Percentiles rank a stretch among this genome's conserved stretches.
Evolutionary conservation across 352 stramenopile genomes (phyloP).

Genomic region (Pseudoperonospora humuli): DNA sequence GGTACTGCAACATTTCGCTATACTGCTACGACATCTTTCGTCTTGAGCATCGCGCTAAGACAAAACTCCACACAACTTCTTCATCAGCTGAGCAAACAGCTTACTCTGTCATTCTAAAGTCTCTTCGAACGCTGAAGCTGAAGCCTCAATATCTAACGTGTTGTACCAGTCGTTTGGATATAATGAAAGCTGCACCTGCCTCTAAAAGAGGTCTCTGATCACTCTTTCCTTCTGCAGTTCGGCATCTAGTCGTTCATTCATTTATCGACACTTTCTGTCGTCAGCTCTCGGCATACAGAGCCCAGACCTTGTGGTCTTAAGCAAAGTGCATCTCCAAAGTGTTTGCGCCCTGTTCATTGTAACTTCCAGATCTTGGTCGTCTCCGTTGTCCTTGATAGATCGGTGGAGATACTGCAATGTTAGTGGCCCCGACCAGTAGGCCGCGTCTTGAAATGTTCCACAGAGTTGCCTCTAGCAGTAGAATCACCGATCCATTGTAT

Average conservation of each 20-base stretch:
- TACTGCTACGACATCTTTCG: conserved; percentile 6
- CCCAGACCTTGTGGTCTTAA: conserved; percentile 53
- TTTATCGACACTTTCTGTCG: conserved; percentile 24
- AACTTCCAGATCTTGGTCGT: conserved; percentile 18
- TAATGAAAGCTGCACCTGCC: conserved; percentile 51
- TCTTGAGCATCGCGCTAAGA: conserved; percentile 3
- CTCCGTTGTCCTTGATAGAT: conserved; percentile 27
- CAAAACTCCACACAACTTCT: conserved; percentile 60
- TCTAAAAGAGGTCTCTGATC: conserved; percentile 34
- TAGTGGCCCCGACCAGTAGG: conserved; percentile 56
- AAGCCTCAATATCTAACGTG: conserved; percentile 16
- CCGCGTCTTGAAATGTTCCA: conserved; percentile 13
- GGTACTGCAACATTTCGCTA: conserved; percentile 39
- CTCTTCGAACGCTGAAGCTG: conserved; percentile 14
- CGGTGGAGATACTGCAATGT: conserved; percentile 31
- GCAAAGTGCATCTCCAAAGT: conserved; percentile 47
- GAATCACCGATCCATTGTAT: conserved; percentile 41
- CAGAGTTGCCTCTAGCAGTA: neutral
- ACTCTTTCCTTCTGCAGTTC: conserved; percentile 32
- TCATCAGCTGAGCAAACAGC: conserved; percentile 38
- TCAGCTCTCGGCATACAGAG: conserved; percentile 41
- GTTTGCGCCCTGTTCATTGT: conserved; percentile 25
- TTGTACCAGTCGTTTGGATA: conserved; percentile 78
- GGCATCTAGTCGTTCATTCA: neutral
- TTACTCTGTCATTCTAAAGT: conserved; percentile 33